A percentile compares a stretch with the other conserved stretches of the same genome.
Conservation (phyloP, 2,329 filamentous ascomycete genomes). For the Drechslerella stenobrocha region DNA sequence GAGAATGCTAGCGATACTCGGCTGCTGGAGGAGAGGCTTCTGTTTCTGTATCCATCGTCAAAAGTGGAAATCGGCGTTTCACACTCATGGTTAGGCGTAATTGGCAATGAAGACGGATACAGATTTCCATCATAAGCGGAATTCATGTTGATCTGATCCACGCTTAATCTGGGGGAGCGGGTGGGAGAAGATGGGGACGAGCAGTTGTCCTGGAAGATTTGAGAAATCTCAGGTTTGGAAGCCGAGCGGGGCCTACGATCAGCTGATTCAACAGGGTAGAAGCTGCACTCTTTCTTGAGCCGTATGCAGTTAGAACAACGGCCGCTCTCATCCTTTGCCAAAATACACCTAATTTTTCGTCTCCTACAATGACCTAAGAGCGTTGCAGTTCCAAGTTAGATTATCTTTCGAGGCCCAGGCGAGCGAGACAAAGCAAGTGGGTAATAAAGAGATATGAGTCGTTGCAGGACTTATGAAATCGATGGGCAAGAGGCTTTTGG, state of each 20-base stretch:
- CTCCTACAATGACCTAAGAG: slow-evolving; percentile 82
- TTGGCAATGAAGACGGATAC: slow-evolving; percentile 52
- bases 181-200: slow-evolving; percentile 52
- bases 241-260: slow-evolving; percentile 52
- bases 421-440: no score
- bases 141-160: slow-evolving; percentile 47
- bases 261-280: slow-evolving; percentile 74
- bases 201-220: slow-evolving; percentile 50
- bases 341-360: slow-evolving; percentile 89
- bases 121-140: slow-evolving; percentile 44
- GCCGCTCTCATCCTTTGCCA: slow-evolving; percentile 70
- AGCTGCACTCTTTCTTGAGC: slow-evolving; percentile 91
- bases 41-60: slow-evolving; percentile 50
- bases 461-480: no score
- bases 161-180: slow-evolving; percentile 46
- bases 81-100: slow-evolving; percentile 52
- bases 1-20: slow-evolving; percentile 50
- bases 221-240: slow-evolving; percentile 52
- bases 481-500: no score
- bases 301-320: slow-evolving; percentile 92
- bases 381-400: slow-evolving; percentile 47
- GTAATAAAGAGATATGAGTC: no score
- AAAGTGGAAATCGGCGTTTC: slow-evolving; percentile 48
- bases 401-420: no score
- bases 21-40: slow-evolving; percentile 48